Base-by-base conservation (phyloP, 2,329 filamentous ascomycete species). In the Cladobotryum protrusum region DNA sequence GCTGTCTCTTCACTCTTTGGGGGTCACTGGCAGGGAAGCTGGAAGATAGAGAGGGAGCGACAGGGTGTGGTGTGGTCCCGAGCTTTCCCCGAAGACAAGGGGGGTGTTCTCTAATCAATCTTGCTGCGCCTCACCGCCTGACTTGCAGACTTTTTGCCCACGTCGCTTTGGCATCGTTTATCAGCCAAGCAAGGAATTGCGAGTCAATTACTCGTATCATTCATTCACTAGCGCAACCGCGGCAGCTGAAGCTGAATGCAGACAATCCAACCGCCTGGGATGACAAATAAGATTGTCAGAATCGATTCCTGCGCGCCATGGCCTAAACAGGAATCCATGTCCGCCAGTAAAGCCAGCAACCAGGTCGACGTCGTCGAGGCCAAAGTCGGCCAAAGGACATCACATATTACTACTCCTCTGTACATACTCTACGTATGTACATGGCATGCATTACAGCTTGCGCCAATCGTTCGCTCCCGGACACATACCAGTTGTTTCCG, bases 241-340 rank as follows among this genome's bases (percentile, higher is more conserved):
- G 43, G 43, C 9, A 45, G 20, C 40, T 45, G 24, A 43, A 47
- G 43, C 40, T 36, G 40, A 40, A 51, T 45, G 37, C 32, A 44
- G 43, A 39, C 49, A 44, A 34, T 19, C 13, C 24, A 29, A 42
- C 14, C 17, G 43, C 32, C 24, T 36, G 36, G 37, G 52, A 50
- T 54, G 52, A 54, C 52, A 51, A 51, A 52, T 43, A 37, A 42
- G 39, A 47, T 41, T 29, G 36, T 45, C 41, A 37, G 34, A 47
- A 13, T 19, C 48, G 33, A 35, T 5, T 14, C 12, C 6, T 44
- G 15, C 13, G 36, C 41, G 29, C 53, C 50, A 54, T 48, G 42
- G 19, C 54, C 52, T 15, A 54, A 54, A 53, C n/a, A 52, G 57
- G 57, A 50, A 59, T 49, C 44, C 53, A 55, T 43, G 53, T 54